Percentiles rank a stretch among this genome's conserved stretches.
Conservation (phyloP, 257 asterid genomes). For the Solanum tarijense region DNA sequence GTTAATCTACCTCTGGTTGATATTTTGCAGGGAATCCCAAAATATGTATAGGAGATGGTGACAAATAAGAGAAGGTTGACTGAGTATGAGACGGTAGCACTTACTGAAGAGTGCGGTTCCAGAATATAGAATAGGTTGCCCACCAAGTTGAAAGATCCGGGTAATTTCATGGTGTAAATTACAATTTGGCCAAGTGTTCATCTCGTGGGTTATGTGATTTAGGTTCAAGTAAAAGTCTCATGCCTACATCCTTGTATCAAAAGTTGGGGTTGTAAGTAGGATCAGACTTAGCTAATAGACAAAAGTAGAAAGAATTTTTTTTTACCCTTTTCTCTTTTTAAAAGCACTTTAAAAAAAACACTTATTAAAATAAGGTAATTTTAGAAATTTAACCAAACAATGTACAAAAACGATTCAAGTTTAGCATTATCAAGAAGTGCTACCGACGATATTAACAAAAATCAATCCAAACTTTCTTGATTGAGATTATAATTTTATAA, state of each 20-base stretch:
- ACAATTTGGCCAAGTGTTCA: neutral
- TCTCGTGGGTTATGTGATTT: no score
- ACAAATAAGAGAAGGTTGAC: no score
- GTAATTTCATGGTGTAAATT: neutral
- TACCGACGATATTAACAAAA: neutral
- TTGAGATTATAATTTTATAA: neutral
- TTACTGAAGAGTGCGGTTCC: neutral
- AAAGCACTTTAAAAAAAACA: neutral
- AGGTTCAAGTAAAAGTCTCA: neutral
- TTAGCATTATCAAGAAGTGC: neutral
- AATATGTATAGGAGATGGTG: no score
- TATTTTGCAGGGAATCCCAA: no score
- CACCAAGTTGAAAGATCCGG: neutral
- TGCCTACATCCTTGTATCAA: neutral
- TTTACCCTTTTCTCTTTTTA: no score
- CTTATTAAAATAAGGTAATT: neutral
- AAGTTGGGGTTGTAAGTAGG: neutral
- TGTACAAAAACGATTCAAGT: neutral
- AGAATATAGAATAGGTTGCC: neutral
- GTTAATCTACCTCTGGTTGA: no score
- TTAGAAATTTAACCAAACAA: neutral
- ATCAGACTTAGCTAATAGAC: neutral
- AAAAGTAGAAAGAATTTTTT: neutral
- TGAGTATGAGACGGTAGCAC: no score
- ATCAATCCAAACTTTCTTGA: neutral